Conservation (phyloP, 106 monocot species). For the Platanthera guangdongensis region DNA sequence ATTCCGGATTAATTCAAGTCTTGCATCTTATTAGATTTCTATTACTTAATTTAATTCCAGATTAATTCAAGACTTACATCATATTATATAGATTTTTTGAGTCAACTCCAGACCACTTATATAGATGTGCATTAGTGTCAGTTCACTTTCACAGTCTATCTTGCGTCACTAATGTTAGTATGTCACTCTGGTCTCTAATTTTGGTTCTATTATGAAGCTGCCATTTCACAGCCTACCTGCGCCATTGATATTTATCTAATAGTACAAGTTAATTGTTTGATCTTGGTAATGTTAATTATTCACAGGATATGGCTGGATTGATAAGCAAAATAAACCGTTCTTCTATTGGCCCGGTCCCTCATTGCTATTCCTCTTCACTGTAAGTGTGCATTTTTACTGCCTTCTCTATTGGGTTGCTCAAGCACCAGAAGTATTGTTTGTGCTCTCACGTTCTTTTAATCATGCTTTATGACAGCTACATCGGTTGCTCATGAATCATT, state of each 20-base stretch:
- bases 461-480: not conserved
- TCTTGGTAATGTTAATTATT: constrained; percentile 8
- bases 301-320: constrained; percentile 97
- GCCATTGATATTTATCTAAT: not conserved
- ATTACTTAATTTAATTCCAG: too few species aligned
- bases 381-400: constrained; percentile 25
- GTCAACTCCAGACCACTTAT: too few species aligned
- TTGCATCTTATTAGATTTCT: too few species aligned
- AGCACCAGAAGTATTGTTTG: not conserved
- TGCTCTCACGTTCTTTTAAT: not conserved
- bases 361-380: constrained; percentile 84
- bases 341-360: constrained; percentile 83
- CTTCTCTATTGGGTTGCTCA: not conserved
- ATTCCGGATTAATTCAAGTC: too few species aligned
- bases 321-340: constrained; percentile 98
- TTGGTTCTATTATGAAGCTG: not conserved
- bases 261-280: not conserved
- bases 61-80: too few species aligned
- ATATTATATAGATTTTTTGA: too few species aligned
- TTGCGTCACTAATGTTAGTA: too few species aligned
- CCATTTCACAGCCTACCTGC: not conserved
- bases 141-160: too few species aligned
- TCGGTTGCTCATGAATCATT: not conserved
- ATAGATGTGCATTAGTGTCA: too few species aligned
- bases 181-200: too few species aligned